A percentile compares a stretch with the other conserved stretches of the same genome.
Conservation (phyloP, 257 asterid species). For the Rhazya stricta region DNA sequence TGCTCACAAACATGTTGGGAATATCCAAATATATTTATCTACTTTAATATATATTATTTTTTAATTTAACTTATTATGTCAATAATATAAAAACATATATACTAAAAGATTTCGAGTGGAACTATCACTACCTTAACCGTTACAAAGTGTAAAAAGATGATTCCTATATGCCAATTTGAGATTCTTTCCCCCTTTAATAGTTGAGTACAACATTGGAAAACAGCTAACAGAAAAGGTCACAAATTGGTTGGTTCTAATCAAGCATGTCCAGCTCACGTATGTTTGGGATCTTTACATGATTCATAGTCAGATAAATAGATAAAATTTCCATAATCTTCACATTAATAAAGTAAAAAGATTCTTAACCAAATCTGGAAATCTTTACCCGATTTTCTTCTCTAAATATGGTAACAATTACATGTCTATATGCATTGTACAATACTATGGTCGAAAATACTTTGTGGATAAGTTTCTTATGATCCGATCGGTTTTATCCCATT, state of each 20-base stretch:
- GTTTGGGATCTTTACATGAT: conserved; percentile 13
- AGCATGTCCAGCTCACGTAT: conserved; percentile 30
- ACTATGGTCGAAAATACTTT: background rate
- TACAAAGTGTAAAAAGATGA: background rate
- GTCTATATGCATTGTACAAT: conserved; percentile 7
- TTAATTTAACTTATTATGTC: too few relatives aligned
- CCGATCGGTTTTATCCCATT: background rate
- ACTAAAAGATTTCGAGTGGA: too few relatives aligned
- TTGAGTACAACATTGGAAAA: background rate
- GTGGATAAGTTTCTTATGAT: background rate
- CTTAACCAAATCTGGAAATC: conserved; percentile 2
- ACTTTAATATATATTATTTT: too few relatives aligned
- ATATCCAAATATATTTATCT: too few relatives aligned
- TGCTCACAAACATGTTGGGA: background rate
- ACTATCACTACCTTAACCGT: too few relatives aligned
- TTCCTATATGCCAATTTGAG: conserved; percentile 7
- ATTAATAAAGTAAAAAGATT: background rate
- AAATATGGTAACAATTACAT: background rate
- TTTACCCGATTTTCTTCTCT: background rate
- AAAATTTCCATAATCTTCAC: background rate
- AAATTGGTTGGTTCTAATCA: conserved; percentile 18
- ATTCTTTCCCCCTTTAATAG: background rate
- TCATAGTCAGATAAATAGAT: background rate
- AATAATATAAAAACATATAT: too few relatives aligned
- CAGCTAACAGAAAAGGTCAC: conserved; percentile 11